Conservation (phyloP, 2,329 filamentous ascomycete species). For the Cordyceps cateniannulata region DNA sequence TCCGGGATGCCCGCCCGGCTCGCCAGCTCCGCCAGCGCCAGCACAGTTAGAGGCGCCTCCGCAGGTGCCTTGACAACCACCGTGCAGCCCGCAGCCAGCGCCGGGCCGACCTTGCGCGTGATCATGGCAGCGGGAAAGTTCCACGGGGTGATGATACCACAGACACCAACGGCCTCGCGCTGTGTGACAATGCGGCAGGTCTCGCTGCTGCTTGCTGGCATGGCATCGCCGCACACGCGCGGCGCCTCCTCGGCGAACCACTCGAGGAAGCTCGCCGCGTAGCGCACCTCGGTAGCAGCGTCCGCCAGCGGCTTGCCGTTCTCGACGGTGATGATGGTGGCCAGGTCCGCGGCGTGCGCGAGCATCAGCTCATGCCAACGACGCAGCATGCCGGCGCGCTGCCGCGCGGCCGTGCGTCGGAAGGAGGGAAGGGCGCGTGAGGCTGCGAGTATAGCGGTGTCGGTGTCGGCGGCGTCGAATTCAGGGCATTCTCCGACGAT, state of each 20-base stretch:
- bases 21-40: conserved; percentile 81
- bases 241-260: conserved; percentile 80
- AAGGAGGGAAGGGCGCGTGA: conserved; percentile 61
- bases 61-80: conserved; percentile 86
- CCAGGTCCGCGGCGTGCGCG: conserved; percentile 73
- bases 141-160: conserved; percentile 78
- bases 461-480: conserved; percentile 70
- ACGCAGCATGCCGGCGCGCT: conserved; percentile 66
- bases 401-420: conserved; percentile 55
- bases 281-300: conserved; percentile 63
- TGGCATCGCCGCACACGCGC: conserved; percentile 66
- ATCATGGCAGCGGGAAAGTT: conserved; percentile 81
- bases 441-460: conserved; percentile 78
- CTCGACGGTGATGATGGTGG: conserved; percentile 80
- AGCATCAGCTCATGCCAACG: conserved; percentile 78
- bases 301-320: conserved; percentile 80
- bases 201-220: conserved; percentile 56
- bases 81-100: conserved; percentile 89
- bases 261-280: conserved; percentile 70
- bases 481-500: conserved; percentile 69
- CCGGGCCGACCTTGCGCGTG: conserved; percentile 63
- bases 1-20: conserved; percentile 82
- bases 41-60: conserved; percentile 86
- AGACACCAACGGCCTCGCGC: conserved; percentile 80
- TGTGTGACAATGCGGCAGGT: conserved; percentile 73